Evolutionary conservation across 202 grass and related monocot genomes (phyloP).

Genomic region (Alloteropsis angusta): DNA sequence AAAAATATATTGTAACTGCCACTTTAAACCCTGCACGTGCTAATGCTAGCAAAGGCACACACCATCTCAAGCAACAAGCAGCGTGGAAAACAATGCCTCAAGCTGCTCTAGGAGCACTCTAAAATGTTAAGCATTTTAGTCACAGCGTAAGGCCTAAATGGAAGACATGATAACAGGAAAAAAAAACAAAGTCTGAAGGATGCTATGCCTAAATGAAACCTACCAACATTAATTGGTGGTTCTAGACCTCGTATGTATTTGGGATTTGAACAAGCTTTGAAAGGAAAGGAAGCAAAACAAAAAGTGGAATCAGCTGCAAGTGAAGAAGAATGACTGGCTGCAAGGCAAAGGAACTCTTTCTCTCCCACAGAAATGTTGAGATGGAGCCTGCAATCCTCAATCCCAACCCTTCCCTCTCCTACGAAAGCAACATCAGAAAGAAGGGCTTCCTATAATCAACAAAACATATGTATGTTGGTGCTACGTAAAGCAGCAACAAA

Average conservation of each 20-base stretch:
- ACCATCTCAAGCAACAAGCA: neutral
- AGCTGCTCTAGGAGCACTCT: neutral
- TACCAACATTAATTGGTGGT: neutral
- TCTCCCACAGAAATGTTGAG: conserved; percentile 3
- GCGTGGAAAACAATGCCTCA: conserved; percentile 1
- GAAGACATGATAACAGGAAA: neutral
- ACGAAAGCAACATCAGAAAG: neutral
- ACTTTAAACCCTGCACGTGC: neutral
- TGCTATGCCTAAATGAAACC: neutral
- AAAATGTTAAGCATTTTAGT: conserved; percentile 9
- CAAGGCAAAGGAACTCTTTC: neutral
- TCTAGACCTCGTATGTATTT: neutral
- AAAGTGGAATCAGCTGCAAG: conserved; percentile 4
- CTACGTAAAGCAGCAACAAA: conserved; percentile 19
- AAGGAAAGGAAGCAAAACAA: neutral
- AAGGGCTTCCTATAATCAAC: neutral
- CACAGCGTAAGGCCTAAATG: neutral
- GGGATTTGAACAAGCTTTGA: conserved; percentile 9
- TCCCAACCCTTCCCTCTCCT: neutral
- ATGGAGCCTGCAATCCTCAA: conserved; percentile 2
- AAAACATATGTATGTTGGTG: neutral
- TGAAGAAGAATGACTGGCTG: neutral
- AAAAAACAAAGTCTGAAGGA: neutral
- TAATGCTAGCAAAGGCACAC: neutral
- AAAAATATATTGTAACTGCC: neutral